Percentiles rank a stretch among this genome's conserved stretches.
Evolutionary conservation across 306 rosid genomes (phyloP).

Genomic region (Begonia masoniana): DNA sequence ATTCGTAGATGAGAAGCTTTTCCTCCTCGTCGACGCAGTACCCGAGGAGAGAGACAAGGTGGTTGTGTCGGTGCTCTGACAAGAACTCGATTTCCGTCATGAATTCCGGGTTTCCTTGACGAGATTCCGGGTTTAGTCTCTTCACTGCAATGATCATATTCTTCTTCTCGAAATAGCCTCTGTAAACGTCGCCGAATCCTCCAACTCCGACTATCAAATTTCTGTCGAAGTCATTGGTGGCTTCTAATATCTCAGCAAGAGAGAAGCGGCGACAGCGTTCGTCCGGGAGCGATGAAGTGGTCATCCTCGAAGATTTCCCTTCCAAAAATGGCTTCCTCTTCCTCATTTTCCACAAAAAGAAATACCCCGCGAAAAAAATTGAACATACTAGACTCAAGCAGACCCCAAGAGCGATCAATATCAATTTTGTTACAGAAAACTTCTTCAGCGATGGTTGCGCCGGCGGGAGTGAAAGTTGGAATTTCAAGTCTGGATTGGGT

Average conservation of each 20-base stretch:
- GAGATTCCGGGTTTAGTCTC: slow-evolving; percentile 18
- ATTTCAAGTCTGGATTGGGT: slow-evolving; percentile 1
- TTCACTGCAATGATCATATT: slow-evolving; percentile 15
- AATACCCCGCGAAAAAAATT: not conserved
- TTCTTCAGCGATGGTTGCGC: not conserved
- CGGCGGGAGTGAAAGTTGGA: not conserved
- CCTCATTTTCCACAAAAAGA: slow-evolving; percentile 1
- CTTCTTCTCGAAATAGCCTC: slow-evolving; percentile 13
- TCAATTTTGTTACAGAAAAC: not conserved
- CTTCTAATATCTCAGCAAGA: slow-evolving; percentile 5
- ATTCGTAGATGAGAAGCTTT: slow-evolving; percentile 35
- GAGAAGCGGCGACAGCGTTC: slow-evolving; percentile 7
- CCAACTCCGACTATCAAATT: slow-evolving; percentile 12
- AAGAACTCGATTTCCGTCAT: slow-evolving; percentile 31
- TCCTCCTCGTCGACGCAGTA: slow-evolving; percentile 29
- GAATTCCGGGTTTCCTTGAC: slow-evolving; percentile 31
- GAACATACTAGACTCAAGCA: not conserved
- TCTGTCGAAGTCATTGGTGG: slow-evolving; percentile 5
- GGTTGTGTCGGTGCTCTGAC: slow-evolving; percentile 26
- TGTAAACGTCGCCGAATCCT: slow-evolving; percentile 27
- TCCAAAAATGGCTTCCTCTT: not conserved
- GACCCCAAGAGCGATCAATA: not conserved
- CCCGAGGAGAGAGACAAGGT: slow-evolving; percentile 23
- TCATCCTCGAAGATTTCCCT: not conserved
- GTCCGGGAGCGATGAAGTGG: not conserved